Evolutionary conservation across 2,329 filamentous ascomycete genomes (phyloP).

Genomic region (Stachybotrys chartarum): DNA sequence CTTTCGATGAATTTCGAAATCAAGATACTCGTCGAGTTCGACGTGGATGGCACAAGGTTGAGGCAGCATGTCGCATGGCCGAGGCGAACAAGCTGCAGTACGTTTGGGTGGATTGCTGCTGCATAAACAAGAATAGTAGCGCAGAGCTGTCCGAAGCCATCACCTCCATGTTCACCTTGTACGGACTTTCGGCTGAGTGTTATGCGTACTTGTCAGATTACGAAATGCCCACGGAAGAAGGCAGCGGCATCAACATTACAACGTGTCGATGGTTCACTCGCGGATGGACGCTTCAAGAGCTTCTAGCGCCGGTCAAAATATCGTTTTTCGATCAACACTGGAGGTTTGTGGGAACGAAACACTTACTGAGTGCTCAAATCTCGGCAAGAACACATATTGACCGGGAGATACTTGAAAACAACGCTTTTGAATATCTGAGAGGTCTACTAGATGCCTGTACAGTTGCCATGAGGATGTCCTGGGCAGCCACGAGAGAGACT

Average conservation of each 20-base stretch:
- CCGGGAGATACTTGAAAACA: background rate
- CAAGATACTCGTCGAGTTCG: too few species aligned
- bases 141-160: background rate
- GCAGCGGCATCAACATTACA: background rate
- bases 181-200: background rate
- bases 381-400: background rate
- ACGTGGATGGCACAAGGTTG: background rate
- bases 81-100: background rate
- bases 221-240: background rate
- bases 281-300: background rate
- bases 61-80: background rate
- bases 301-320: background rate
- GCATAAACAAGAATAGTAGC: background rate
- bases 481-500: background rate
- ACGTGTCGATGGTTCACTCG: background rate
- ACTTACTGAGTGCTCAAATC: background rate
- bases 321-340: background rate
- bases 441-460: background rate
- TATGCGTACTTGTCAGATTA: background rate
- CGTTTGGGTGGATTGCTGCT: background rate
- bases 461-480: background rate
- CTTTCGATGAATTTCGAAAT: background rate
- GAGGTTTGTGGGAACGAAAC: background rate
- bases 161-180: conserved; percentile 1
- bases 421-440: background rate